A percentile compares a stretch with the other conserved stretches of the same genome.
Evolutionary conservation across 208 protist genomes (phyloP).

Genomic region (Herpetomonas samuelpessoai): DNA sequence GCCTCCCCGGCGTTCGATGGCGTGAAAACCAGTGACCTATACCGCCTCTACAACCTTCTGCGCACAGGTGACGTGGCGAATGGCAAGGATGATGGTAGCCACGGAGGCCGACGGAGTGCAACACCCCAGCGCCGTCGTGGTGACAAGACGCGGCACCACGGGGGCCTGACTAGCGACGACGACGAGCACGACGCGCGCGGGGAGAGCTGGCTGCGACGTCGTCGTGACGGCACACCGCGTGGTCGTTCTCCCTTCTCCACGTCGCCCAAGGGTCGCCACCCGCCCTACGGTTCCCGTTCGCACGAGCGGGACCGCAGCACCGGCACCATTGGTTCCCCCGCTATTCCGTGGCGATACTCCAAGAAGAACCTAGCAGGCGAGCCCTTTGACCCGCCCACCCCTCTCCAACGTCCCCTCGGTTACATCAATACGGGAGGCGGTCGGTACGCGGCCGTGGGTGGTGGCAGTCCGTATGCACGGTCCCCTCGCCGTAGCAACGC

Average conservation of each 20-base stretch:
- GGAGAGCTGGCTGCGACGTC: constrained; percentile 2
- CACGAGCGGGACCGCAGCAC: constrained; percentile 1
- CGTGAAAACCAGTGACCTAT: constrained; percentile 20
- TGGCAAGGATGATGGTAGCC: background rate
- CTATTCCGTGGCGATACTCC: constrained; percentile 57
- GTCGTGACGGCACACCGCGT: background rate
- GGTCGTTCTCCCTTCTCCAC: background rate
- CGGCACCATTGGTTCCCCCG: constrained; percentile 18
- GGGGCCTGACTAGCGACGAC: too few species aligned
- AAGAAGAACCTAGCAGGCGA: constrained; percentile 10
- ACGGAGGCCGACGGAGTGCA: background rate
- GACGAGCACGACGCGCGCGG: background rate
- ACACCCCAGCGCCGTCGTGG: background rate
- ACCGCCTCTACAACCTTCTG: constrained; percentile 15
- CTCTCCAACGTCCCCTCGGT: constrained; percentile 53
- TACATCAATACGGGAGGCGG: constrained; percentile 60
- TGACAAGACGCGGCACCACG: background rate
- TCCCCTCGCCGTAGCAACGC: background rate
- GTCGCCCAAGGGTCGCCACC: background rate
- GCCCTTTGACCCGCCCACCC: constrained; percentile 27
- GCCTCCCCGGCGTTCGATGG: constrained; percentile 1
- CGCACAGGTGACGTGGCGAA: background rate
- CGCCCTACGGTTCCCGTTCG: background rate
- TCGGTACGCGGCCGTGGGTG: constrained; percentile 29
- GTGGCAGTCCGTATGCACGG: constrained; percentile 28